Conservation (phyloP, 371 early-diverging fungal genomes). For the Cladochytrium tenue region DNA sequence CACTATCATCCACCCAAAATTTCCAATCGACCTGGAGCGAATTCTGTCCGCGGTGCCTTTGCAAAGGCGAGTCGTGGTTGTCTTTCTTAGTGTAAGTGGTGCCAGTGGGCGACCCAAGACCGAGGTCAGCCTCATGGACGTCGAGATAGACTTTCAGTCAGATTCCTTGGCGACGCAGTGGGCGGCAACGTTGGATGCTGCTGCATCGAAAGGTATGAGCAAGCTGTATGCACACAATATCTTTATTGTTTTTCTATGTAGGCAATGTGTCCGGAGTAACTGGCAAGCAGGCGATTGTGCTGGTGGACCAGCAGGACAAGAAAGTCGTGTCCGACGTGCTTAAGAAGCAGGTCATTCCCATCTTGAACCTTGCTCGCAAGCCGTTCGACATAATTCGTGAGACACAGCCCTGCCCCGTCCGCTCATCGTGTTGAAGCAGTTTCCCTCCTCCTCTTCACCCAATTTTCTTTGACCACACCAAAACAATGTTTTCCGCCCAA, state of each 20-base stretch:
- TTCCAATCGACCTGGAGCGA: background rate
- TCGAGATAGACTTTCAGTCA: background rate
- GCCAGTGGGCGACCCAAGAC: too few species aligned
- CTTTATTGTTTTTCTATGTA: too few species aligned
- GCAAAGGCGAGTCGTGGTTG: background rate
- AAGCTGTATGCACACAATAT: too few species aligned
- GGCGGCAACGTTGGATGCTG: background rate
- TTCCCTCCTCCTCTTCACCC: background rate
- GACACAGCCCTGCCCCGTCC: background rate
- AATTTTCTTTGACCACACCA: too few species aligned
- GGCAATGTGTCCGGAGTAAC: slow-evolving; percentile 9
- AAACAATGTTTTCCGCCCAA: too few species aligned
- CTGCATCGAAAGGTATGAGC: background rate
- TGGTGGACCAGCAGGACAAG: slow-evolving; percentile 13
- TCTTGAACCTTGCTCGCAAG: slow-evolving; percentile 14
- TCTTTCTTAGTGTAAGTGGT: background rate
- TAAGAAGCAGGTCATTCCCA: slow-evolving; percentile 12
- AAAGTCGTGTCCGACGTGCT: slow-evolving; percentile 2
- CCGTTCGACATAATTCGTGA: slow-evolving; percentile 19
- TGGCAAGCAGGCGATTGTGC: slow-evolving; percentile 18
- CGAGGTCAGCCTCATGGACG: background rate
- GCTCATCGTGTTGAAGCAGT: too few species aligned
- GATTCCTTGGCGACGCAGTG: background rate
- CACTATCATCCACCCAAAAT: background rate
- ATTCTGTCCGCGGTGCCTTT: background rate